Evolutionary conservation across 1,284 basidiomycete species (phyloP).

Genomic region (Papiliotrema nemorosa): DNA sequence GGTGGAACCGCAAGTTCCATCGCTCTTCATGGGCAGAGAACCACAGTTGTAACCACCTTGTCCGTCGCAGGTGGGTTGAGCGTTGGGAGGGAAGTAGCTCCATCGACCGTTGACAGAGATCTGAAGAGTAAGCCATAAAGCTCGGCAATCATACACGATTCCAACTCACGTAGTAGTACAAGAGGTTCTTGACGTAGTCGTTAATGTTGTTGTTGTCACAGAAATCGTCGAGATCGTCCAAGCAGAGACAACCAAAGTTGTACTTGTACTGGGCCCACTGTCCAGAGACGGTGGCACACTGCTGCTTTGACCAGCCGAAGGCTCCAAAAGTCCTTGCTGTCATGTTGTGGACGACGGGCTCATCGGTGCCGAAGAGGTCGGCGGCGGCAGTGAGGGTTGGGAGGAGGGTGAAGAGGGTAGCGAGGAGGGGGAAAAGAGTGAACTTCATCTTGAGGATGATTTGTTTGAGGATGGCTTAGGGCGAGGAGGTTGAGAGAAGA

Average conservation of each 20-base stretch:
- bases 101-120: conserved; percentile 11
- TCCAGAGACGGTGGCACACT: conserved; percentile 24
- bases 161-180: conserved; percentile 26
- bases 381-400: conserved; percentile 10
- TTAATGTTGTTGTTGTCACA: conserved; percentile 23
- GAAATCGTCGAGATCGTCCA: conserved; percentile 27
- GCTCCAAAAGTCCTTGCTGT: neutral
- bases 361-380: conserved; percentile 14
- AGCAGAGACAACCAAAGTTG: conserved; percentile 38
- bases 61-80: conserved; percentile 34
- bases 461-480: neutral
- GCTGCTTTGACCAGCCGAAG: neutral
- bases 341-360: conserved; percentile 6
- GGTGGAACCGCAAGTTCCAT: conserved; percentile 22
- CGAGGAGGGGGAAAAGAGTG: conserved; percentile 1
- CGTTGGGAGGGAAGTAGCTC: conserved; percentile 24
- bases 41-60: conserved; percentile 34
- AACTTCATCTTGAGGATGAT: neutral
- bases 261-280: conserved; percentile 13
- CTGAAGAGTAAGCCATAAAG: conserved; percentile 2
- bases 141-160: too few species aligned
- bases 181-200: conserved; percentile 12
- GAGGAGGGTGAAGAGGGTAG: conserved; percentile 10
- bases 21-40: conserved; percentile 16
- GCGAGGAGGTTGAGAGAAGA: neutral